Evolutionary conservation across 2,329 filamentous ascomycete species (phyloP).

Genomic region (Penicillium nordicum): DNA sequence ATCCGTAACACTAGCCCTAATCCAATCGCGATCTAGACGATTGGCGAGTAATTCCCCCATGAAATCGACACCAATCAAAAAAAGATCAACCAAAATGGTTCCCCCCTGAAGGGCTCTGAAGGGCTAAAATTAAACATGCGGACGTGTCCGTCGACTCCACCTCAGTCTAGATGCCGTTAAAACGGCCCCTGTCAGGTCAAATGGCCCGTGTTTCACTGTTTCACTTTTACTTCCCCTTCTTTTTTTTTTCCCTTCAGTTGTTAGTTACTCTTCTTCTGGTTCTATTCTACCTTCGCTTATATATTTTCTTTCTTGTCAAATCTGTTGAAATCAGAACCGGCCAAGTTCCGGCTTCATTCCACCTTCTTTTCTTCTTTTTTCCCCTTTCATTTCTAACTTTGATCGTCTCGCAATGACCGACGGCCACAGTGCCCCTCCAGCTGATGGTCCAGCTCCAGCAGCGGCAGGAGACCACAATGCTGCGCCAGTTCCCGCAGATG

Average conservation of each 20-base stretch:
- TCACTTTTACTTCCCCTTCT: slow-evolving; percentile 9
- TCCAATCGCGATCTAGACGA: neutral
- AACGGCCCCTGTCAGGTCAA: slow-evolving; percentile 11
- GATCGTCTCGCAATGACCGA: slow-evolving; percentile 18
- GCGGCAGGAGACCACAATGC: slow-evolving; percentile 11
- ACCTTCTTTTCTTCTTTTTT: slow-evolving; percentile 1
- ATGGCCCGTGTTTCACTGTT: slow-evolving; percentile 6
- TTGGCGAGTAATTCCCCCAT: neutral
- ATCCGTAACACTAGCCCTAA: neutral
- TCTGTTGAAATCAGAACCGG: slow-evolving; percentile 3
- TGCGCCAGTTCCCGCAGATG: slow-evolving; percentile 16
- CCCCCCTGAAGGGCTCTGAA: slow-evolving; percentile 1
- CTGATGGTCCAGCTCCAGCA: slow-evolving; percentile 13
- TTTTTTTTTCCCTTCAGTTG: slow-evolving; percentile 1
- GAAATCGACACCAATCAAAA: neutral
- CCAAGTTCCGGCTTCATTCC: neutral
- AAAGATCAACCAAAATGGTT: neutral
- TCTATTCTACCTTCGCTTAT: slow-evolving; percentile 1
- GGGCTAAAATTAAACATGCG: slow-evolving; percentile 10
- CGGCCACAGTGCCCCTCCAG: slow-evolving; percentile 13
- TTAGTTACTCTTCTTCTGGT: neutral
- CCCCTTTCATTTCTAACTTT: neutral
- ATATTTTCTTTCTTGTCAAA: neutral
- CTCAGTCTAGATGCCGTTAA: slow-evolving; percentile 17
- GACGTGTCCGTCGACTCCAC: slow-evolving; percentile 13